Evolutionary conservation across 768 basidiomycete species (phyloP).

Genomic region (Pleurotus djamor): DNA sequence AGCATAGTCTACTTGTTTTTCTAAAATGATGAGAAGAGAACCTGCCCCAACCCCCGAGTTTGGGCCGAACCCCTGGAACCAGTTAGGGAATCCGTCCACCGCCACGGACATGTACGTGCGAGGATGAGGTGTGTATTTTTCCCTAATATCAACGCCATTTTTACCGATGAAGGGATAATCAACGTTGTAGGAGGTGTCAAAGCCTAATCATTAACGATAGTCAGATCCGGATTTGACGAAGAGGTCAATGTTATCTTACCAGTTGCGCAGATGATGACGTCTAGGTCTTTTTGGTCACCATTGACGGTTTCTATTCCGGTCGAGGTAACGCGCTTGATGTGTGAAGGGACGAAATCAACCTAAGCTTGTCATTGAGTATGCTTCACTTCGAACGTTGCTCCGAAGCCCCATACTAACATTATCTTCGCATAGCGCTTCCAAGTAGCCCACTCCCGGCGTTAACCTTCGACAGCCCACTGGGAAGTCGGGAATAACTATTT

Average conservation of each 20-base stretch:
- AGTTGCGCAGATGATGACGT: slow-evolving; percentile 64
- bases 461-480: slow-evolving; percentile 59
- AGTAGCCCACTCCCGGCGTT: slow-evolving; percentile 67
- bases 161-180: slow-evolving; percentile 55
- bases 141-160: slow-evolving; percentile 45
- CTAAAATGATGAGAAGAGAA: slow-evolving; percentile 52
- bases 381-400: too few species aligned
- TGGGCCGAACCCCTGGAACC: slow-evolving; percentile 57
- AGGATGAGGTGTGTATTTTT: slow-evolving; percentile 55
- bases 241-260: slow-evolving; percentile 27
- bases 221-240: neutral
- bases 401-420: slow-evolving; percentile 36
- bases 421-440: slow-evolving; percentile 61
- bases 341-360: slow-evolving; percentile 51
- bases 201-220: slow-evolving; percentile 32
- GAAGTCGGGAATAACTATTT: slow-evolving; percentile 57
- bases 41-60: slow-evolving; percentile 56
- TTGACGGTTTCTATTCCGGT: slow-evolving; percentile 57
- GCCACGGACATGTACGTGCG: slow-evolving; percentile 56
- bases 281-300: slow-evolving; percentile 50
- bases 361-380: slow-evolving; percentile 12
- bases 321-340: slow-evolving; percentile 49
- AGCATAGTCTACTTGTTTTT: slow-evolving; percentile 57
- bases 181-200: slow-evolving; percentile 45
- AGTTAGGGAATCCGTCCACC: slow-evolving; percentile 69